Conservation (phyloP, 2,329 filamentous ascomycete genomes). For the Pochonia chlamydosporia region DNA sequence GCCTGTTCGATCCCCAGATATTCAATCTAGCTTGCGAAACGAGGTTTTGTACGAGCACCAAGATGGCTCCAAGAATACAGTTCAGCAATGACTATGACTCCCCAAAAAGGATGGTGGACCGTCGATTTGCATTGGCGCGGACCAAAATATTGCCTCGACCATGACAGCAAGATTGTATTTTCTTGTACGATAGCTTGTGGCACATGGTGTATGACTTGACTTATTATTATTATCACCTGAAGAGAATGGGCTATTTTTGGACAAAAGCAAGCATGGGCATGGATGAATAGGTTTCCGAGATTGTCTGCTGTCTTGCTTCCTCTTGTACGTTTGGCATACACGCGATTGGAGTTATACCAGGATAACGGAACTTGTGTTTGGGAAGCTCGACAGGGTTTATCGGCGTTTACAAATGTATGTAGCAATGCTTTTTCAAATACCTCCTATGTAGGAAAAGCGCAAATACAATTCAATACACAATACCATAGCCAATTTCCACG, state of each 20-base stretch:
- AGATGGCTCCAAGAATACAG: constrained; percentile 1
- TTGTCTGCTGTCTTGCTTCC: neutral
- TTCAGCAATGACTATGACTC: neutral
- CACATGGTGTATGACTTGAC: neutral
- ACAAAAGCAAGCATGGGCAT: neutral
- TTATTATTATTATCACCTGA: neutral
- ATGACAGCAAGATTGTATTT: neutral
- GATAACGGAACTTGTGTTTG: neutral
- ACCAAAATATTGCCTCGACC: neutral
- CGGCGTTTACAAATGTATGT: neutral
- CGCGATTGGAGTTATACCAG: neutral
- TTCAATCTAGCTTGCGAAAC: constrained; percentile 27
- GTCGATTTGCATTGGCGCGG: no score
- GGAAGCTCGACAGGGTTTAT: neutral
- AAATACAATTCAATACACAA: neutral
- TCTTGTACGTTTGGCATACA: neutral
- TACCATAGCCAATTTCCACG: neutral
- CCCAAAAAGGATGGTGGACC: no score
- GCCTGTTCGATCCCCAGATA: constrained; percentile 20
- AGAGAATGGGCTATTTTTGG: neutral
- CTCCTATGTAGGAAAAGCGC: neutral
- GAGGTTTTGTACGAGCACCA: constrained; percentile 22
- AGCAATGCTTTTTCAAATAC: neutral
- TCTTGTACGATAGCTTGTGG: constrained; percentile 3
- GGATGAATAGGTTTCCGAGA: neutral